A percentile compares a stretch with the other conserved stretches of the same genome.
Conservation (phyloP, 2,329 filamentous ascomycete species). For the Onygenales sp. region DNA sequence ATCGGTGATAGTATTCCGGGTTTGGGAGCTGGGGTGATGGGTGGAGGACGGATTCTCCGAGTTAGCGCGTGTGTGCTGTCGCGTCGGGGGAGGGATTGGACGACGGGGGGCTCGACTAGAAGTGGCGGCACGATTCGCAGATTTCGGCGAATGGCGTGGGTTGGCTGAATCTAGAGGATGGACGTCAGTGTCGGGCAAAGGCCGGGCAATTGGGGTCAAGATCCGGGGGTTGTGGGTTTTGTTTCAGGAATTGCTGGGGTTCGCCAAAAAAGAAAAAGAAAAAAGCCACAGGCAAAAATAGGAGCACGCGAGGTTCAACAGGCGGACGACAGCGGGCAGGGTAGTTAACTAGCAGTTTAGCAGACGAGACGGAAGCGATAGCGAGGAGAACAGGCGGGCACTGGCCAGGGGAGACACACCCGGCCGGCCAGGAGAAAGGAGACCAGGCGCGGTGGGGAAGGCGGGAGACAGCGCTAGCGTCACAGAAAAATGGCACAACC, state of each 20-base stretch:
- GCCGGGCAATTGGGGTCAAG: not conserved
- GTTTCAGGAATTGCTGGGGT: not conserved
- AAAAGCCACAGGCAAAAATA: not conserved
- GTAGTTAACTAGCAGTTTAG: not conserved
- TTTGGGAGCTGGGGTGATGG: slow-evolving; percentile 8
- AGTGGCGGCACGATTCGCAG: slow-evolving; percentile 47
- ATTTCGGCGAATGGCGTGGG: not conserved
- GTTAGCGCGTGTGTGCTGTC: slow-evolving; percentile 59
- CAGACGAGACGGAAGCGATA: slow-evolving; percentile 1
- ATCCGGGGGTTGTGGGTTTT: not conserved
- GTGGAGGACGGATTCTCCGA: slow-evolving; percentile 41
- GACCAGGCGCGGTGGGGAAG: slow-evolving; percentile 1
- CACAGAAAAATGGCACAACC: not conserved
- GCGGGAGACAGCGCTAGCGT: slow-evolving; percentile 3
- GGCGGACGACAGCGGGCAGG: slow-evolving; percentile 6
- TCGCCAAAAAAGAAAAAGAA: not conserved
- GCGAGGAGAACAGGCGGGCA: slow-evolving; percentile 14
- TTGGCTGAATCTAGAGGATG: slow-evolving; percentile 6
- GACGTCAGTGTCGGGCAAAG: not conserved
- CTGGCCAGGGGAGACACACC: slow-evolving; percentile 6
- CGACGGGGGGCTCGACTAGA: slow-evolving; percentile 52
- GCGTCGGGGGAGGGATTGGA: slow-evolving; percentile 43
- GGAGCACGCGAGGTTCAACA: not conserved
- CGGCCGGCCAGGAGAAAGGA: not conserved
- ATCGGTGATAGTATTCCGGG: slow-evolving; percentile 3